Evolutionary conservation across 352 stramenopile species (phyloP).

Genomic region (Globisporangium parvum): DNA sequence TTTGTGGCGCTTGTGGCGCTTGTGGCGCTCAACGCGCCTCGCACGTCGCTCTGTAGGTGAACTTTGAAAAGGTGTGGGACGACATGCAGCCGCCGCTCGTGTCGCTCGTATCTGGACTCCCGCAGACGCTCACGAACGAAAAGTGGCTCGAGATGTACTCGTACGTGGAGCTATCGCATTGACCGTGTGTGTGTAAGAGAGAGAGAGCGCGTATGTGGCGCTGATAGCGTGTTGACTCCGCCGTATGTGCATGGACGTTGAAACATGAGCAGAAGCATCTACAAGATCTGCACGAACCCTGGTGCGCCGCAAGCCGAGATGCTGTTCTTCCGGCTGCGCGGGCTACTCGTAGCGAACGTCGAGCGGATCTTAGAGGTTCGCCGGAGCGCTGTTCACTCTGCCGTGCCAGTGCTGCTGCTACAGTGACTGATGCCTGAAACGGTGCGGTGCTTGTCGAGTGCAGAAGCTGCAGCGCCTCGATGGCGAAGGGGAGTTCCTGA

Average conservation of each 20-base stretch:
- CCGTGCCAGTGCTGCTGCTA: no score
- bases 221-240: neutral
- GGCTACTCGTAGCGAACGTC: conserved; percentile 62
- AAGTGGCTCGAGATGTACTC: conserved; percentile 87
- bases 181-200: no score
- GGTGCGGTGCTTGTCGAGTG: neutral
- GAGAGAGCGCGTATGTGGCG: no score
- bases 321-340: conserved; percentile 74
- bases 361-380: conserved; percentile 50
- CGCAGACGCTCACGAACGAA: conserved; percentile 67
- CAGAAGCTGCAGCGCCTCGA: conserved; percentile 50
- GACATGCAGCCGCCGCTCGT: conserved; percentile 76
- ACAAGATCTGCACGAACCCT: conserved; percentile 86
- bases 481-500: conserved; percentile 63
- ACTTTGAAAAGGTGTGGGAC: conserved; percentile 81
- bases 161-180: conserved; percentile 31
- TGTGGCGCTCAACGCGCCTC: no score
- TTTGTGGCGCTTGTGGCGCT: neutral
- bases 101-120: conserved; percentile 63
- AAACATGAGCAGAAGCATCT: conserved; percentile 48
- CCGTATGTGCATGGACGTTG: neutral
- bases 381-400: no score
- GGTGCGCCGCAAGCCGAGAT: conserved; percentile 73
- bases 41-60: conserved; percentile 34
- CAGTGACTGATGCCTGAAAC: neutral